Conservation (phyloP, 768 basidiomycete genomes). For the Candolleomyces aberdarensis region DNA sequence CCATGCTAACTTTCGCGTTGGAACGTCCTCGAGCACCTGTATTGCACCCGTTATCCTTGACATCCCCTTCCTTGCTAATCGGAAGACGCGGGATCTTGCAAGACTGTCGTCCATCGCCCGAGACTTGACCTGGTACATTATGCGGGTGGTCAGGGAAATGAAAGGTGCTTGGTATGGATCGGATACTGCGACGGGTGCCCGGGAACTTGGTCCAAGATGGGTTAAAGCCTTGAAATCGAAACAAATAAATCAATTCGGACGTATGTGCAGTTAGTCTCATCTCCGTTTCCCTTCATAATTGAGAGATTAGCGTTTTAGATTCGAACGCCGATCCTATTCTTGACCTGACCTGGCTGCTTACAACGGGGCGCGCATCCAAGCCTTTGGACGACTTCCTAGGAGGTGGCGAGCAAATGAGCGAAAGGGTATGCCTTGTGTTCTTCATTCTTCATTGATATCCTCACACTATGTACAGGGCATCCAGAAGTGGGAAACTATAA, state of each 20-base stretch:
- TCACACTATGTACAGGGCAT: slow-evolving; percentile 51
- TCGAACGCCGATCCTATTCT: slow-evolving; percentile 60
- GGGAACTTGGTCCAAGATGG: slow-evolving; percentile 74
- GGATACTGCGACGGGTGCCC: slow-evolving; percentile 61
- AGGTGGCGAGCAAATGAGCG: slow-evolving; percentile 77
- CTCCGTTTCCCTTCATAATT: slow-evolving; percentile 10
- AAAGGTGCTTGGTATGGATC: slow-evolving; percentile 70
- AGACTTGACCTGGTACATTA: slow-evolving; percentile 69
- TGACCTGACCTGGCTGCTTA: slow-evolving; percentile 68
- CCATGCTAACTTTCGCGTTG: slow-evolving; percentile 31
- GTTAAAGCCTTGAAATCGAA: slow-evolving; percentile 59
- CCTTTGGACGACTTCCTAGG: slow-evolving; percentile 71
- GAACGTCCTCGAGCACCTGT: slow-evolving; percentile 25
- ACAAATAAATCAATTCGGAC: slow-evolving; percentile 63
- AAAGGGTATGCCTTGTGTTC: slow-evolving; percentile 52
- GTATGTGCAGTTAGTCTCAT: slow-evolving; percentile 35
- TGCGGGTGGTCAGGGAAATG: slow-evolving; percentile 73
- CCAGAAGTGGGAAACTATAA: slow-evolving; percentile 78
- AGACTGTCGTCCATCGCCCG: slow-evolving; percentile 65
- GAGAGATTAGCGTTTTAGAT: slow-evolving; percentile 35
- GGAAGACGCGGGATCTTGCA: slow-evolving; percentile 65
- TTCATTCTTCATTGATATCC: slow-evolving; percentile 6
- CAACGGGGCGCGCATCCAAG: slow-evolving; percentile 71
- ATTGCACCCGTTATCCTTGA: slow-evolving; percentile 46
- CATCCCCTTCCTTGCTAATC: slow-evolving; percentile 54